phyloP scores from a whole-genome alignment of 352 stramenopile genomes.

The Globisporangium echinulatum region DNA sequence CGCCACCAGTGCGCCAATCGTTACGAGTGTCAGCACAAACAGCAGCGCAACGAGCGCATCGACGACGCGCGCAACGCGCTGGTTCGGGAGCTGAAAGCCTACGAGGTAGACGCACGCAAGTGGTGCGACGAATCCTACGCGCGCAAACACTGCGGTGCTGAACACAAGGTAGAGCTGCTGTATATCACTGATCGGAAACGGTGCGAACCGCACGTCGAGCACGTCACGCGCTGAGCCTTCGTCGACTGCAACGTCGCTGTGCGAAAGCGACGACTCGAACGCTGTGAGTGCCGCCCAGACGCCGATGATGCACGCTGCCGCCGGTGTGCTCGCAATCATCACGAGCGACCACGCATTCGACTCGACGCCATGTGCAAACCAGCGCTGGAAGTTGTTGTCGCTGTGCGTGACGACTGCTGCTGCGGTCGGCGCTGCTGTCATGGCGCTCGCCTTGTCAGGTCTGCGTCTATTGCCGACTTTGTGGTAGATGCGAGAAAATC shows the following conservation, averaged over 20 bases:
- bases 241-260: background rate
- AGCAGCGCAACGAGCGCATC: constrained; percentile 2
- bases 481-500: no score
- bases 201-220: background rate
- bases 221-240: background rate
- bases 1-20: background rate
- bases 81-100: background rate
- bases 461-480: background rate
- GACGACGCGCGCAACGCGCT: background rate
- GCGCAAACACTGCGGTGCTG: background rate
- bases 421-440: no score
- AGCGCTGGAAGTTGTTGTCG: constrained; percentile 4
- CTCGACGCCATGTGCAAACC: constrained; percentile 3
- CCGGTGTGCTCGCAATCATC: background rate
- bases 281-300: constrained; percentile 2
- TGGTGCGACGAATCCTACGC: background rate
- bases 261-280: background rate
- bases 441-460: no score
- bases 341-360: constrained; percentile 5
- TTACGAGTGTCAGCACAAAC: background rate
- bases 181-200: background rate
- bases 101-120: constrained; percentile 4
- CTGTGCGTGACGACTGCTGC: no score
- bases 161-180: constrained; percentile 3
- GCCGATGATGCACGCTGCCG: background rate